Conservation (phyloP, 306 rosid genomes). For the Arachis hypogaea region DNA sequence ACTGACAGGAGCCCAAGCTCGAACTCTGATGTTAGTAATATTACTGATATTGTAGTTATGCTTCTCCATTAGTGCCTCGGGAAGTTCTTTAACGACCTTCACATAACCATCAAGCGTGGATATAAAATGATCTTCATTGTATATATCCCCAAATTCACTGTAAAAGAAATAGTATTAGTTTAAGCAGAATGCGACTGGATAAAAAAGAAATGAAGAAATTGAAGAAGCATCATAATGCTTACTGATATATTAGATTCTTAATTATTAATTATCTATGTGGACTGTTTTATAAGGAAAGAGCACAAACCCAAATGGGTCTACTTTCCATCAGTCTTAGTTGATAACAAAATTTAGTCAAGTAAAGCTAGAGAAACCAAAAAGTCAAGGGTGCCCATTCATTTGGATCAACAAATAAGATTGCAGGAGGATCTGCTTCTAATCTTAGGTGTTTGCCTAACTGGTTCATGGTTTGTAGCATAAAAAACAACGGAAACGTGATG, state of each 20-base stretch:
- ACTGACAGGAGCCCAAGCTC: slow-evolving; percentile 87
- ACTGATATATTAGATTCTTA: slow-evolving; percentile 4
- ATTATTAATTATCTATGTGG: background rate
- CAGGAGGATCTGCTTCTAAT: slow-evolving; percentile 26
- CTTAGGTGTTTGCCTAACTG: background rate
- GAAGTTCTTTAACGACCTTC: slow-evolving; percentile 89
- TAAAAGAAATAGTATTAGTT: slow-evolving; percentile 28
- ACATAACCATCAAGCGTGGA: slow-evolving; percentile 82
- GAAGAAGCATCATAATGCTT: slow-evolving; percentile 28
- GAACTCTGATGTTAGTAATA: slow-evolving; percentile 70
- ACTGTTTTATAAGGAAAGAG: slow-evolving; percentile 2
- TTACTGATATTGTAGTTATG: slow-evolving; percentile 66
- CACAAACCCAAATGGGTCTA: slow-evolving; percentile 11
- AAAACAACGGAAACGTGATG: background rate
- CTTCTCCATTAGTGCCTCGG: slow-evolving; percentile 67
- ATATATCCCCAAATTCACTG: slow-evolving; percentile 89
- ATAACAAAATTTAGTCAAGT: slow-evolving; percentile 27
- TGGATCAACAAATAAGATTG: slow-evolving; percentile 23
- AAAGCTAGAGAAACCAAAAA: slow-evolving; percentile 16
- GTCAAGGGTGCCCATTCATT: slow-evolving; percentile 16
- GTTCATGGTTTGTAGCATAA: slow-evolving; percentile 25
- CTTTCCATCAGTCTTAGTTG: slow-evolving; percentile 26
- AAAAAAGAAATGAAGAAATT: slow-evolving; percentile 20
- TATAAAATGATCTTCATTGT: slow-evolving; percentile 86
- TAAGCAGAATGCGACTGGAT: slow-evolving; percentile 24